Evolutionary conservation across 352 stramenopile genomes (phyloP).

Genomic region (Stramenopiles sp.): DNA sequence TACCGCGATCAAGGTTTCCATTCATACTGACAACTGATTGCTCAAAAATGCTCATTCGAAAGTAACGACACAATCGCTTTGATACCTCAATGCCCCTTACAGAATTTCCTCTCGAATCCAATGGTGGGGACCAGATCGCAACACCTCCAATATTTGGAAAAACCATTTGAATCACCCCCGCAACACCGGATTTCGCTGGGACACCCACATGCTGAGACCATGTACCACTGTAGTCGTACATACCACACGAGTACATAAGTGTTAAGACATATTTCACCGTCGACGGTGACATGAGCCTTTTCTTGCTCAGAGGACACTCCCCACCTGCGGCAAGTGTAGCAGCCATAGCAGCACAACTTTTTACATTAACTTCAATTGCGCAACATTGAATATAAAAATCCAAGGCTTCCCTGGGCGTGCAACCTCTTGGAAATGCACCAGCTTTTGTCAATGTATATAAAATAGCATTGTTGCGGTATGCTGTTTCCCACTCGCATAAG

Average conservation of each 20-base stretch:
- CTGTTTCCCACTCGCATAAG: slow-evolving; percentile 26
- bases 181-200: slow-evolving; percentile 30
- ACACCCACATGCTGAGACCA: slow-evolving; percentile 27
- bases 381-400: slow-evolving; percentile 30
- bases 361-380: slow-evolving; percentile 26
- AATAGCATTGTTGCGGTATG: slow-evolving; percentile 28
- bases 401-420: slow-evolving; percentile 23
- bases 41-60: slow-evolving; percentile 29
- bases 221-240: slow-evolving; percentile 30
- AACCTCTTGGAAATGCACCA: slow-evolving; percentile 22
- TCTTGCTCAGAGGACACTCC: slow-evolving; percentile 25
- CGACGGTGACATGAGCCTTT: slow-evolving; percentile 24
- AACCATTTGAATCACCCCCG: slow-evolving; percentile 26
- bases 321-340: slow-evolving; percentile 30
- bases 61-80: slow-evolving; percentile 20
- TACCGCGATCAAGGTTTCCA: too few species aligned
- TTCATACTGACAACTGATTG: too few species aligned
- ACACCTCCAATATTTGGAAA: slow-evolving; percentile 29
- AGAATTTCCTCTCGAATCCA: slow-evolving; percentile 31
- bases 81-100: slow-evolving; percentile 28
- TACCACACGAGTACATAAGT: slow-evolving; percentile 28
- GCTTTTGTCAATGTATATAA: slow-evolving; percentile 27
- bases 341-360: slow-evolving; percentile 25
- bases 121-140: slow-evolving; percentile 27
- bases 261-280: slow-evolving; percentile 23